Evolutionary conservation across 2,329 filamentous ascomycete species (phyloP).

Genomic region (Bipolaris sorokiniana): DNA sequence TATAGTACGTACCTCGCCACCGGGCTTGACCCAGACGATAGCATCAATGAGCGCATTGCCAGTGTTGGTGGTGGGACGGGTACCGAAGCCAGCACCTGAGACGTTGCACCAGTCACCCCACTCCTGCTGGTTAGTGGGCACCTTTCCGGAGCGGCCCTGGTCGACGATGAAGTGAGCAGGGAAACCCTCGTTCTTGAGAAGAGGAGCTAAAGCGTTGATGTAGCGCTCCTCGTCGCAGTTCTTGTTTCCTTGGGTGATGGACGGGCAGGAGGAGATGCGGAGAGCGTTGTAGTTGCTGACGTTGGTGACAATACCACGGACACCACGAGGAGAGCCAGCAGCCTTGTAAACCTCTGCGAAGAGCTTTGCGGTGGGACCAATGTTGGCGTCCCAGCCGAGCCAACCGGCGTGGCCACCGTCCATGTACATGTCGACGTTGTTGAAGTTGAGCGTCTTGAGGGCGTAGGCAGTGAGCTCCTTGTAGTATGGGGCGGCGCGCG

Average conservation of each 20-base stretch:
- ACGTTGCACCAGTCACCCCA: conserved; percentile 76
- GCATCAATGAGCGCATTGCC: conserved; percentile 66
- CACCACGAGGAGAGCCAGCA: conserved; percentile 54
- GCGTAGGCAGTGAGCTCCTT: conserved; percentile 63
- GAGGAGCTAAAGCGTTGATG: conserved; percentile 58
- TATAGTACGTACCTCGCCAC: conserved; percentile 52
- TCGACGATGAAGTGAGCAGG: conserved; percentile 63
- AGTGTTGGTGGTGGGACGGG: conserved; percentile 68
- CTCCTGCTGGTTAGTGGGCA: conserved; percentile 60
- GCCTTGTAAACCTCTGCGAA: conserved; percentile 56
- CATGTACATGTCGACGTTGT: conserved; percentile 68
- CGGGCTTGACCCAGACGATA: conserved; percentile 75
- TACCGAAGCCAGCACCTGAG: conserved; percentile 67
- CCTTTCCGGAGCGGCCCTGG: conserved; percentile 64
- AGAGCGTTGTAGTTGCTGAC: conserved; percentile 66
- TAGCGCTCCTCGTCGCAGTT: conserved; percentile 63
- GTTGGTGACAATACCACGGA: conserved; percentile 63
- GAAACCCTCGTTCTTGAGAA: conserved; percentile 56
- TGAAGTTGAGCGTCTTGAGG: conserved; percentile 61
- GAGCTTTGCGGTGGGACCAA: conserved; percentile 57
- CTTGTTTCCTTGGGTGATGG: conserved; percentile 53
- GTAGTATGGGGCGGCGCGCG: conserved; percentile 61
- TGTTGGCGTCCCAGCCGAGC: conserved; percentile 68
- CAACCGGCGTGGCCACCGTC: conserved; percentile 69
- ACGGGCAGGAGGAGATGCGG: conserved; percentile 53